Evolutionary conservation across 140 eudicot genomes (phyloP).

Genomic region (Oenanthe javanica): DNA sequence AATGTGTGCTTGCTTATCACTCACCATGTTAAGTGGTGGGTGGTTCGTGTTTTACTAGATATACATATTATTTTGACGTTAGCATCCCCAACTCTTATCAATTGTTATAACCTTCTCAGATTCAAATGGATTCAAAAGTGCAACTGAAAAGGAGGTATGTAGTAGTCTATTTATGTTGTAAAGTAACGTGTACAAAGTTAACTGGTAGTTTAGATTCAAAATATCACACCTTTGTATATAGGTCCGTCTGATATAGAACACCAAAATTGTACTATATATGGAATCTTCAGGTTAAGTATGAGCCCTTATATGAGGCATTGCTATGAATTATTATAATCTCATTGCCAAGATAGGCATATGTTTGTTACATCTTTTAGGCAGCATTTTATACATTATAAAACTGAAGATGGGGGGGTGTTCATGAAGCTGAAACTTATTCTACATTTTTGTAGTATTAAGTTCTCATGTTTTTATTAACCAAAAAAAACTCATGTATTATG

Average conservation of each 20-base stretch:
- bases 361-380: not conserved
- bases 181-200: not conserved
- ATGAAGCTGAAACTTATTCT: not conserved
- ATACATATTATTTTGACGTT: not conserved
- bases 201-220: slow-evolving; percentile 2
- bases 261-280: not conserved
- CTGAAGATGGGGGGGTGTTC: not conserved
- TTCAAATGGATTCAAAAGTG: slow-evolving; percentile 93
- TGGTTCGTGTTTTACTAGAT: not conserved
- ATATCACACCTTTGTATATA: not conserved
- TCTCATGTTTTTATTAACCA: slow-evolving; percentile 7
- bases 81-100: not conserved
- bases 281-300: not conserved
- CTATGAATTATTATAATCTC: not conserved
- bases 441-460: slow-evolving; percentile 1
- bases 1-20: too few relatives aligned
- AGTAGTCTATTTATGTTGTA: not conserved
- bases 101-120: slow-evolving; percentile 29
- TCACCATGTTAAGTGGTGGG: not conserved
- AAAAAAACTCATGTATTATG: slow-evolving; percentile 12
- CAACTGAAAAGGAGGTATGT: slow-evolving; percentile 83
- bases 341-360: not conserved
- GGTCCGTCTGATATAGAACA: not conserved
- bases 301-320: not conserved
- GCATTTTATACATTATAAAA: not conserved